Evolutionary conservation across 441 rosid genomes (phyloP).

Genomic region (Erysimum cheiri): DNA sequence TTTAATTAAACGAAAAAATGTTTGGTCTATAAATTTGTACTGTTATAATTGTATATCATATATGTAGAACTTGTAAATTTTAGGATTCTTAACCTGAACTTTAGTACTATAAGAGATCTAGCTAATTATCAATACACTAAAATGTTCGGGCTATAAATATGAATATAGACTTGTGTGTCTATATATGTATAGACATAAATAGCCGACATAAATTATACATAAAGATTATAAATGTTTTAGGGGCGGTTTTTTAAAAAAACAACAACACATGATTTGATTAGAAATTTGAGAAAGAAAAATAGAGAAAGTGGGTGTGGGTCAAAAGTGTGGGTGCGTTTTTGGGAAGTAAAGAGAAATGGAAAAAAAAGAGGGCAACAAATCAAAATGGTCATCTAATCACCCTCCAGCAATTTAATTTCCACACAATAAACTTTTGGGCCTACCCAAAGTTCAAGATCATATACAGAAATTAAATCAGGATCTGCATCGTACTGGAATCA

Average conservation of each 20-base stretch:
- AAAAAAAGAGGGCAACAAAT: slow-evolving; percentile 37
- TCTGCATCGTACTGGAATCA: too few relatives aligned
- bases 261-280: slow-evolving; percentile 20
- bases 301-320: slow-evolving; percentile 40
- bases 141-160: slow-evolving; percentile 13
- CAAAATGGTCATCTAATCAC: slow-evolving; percentile 50
- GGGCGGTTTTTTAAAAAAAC: neutral
- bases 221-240: slow-evolving; percentile 3
- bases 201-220: slow-evolving; percentile 20
- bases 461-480: too few relatives aligned
- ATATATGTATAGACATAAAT: slow-evolving; percentile 28
- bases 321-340: slow-evolving; percentile 46
- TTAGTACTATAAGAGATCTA: slow-evolving; percentile 20
- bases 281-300: slow-evolving; percentile 14
- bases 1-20: neutral
- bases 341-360: slow-evolving; percentile 35
- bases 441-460: too few relatives aligned
- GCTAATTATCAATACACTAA: neutral
- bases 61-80: slow-evolving; percentile 6
- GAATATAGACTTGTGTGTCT: slow-evolving; percentile 26
- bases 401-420: slow-evolving; percentile 41
- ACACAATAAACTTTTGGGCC: slow-evolving; percentile 33
- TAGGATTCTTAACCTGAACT: neutral
- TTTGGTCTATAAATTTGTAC: neutral
- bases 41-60: neutral